A percentile compares a stretch with the other conserved stretches of the same genome.
These are phyloP conservation scores for Candida mattraensis DNA, from an alignment of 805 yeast genomes.

Conservation along the genomic window DNA sequence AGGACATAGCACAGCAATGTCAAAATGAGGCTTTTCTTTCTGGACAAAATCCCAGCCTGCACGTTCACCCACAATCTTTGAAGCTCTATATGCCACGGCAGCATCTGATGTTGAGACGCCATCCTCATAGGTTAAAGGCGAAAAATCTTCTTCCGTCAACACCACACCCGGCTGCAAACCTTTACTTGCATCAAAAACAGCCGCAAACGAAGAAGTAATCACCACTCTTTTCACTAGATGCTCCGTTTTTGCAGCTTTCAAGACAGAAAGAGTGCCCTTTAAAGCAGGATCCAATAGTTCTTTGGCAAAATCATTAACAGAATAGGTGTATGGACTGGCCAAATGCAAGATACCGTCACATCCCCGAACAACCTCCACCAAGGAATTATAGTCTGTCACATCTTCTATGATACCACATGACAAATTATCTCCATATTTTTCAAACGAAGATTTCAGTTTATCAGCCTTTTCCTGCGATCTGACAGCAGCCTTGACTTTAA, in stretches of 20 bases:
- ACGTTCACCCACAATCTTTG: slow-evolving; percentile 62
- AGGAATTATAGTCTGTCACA: slow-evolving; percentile 41
- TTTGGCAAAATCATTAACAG: slow-evolving; percentile 42
- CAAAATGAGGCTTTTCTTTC: slow-evolving; percentile 37
- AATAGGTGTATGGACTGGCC: slow-evolving; percentile 58
- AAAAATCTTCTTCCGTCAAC: slow-evolving; percentile 51
- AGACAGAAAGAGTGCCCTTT: slow-evolving; percentile 52
- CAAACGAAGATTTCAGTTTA: slow-evolving; percentile 16
- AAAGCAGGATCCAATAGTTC: slow-evolving; percentile 58
- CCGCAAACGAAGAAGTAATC: slow-evolving; percentile 52
- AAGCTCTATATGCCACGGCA: slow-evolving; percentile 50
- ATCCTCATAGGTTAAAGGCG: slow-evolving; percentile 51
- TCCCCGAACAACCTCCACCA: slow-evolving; percentile 47
- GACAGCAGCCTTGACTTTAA: slow-evolving; percentile 46
- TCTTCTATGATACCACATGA: slow-evolving; percentile 47
- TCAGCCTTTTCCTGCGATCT: slow-evolving; percentile 33
- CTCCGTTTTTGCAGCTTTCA: slow-evolving; percentile 45
- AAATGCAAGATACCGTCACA: slow-evolving; percentile 57
- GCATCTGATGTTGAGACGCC: slow-evolving; percentile 38
- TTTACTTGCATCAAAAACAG: slow-evolving; percentile 39
- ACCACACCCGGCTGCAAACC: slow-evolving; percentile 36
- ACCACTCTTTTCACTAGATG: slow-evolving; percentile 47
- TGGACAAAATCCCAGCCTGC: slow-evolving; percentile 58
- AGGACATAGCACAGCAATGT: slow-evolving; percentile 51
- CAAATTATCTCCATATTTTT: slow-evolving; percentile 32